Base-by-base conservation (phyloP, 2,329 filamentous ascomycete species). In the Chaetoscypha palmicola region DNA sequence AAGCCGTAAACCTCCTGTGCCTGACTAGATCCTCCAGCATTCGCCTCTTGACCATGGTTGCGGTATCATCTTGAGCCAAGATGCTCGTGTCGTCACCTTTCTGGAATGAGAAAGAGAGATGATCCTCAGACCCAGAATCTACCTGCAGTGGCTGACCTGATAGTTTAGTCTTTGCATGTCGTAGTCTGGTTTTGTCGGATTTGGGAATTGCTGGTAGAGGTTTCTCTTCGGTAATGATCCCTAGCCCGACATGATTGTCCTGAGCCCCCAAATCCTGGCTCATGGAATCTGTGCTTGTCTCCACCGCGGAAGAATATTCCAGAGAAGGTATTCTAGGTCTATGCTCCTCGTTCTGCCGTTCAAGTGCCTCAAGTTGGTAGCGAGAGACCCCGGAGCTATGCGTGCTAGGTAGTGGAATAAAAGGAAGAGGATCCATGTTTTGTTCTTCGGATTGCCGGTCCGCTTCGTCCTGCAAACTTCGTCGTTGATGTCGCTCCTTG, bases 61-160 rank as follows among this genome's bases (percentile, higher is more conserved):
- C 5, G 32, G 17, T 21, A 5, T 40, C 26, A 22, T 36, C 21
- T 22, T 23, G 38, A 11, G 43, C 37, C 1, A 55, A 32, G n/a
- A 56, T 24, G 9, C 32, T 41, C 3, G 17, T 36, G 24, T 59
- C 57, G 38, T 59, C 57, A 2, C 57, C 57, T 20, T 54, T 48
- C 7, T 45, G 41, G 14, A 56, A 59, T 11, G 57, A 59, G 32
- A 58, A 58, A 5, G 45, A 43, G 32, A 55, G 45, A 26, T 51
- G 41, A 24, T 19, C 16, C 17, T 21, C 11, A 10, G 34, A 19
- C 17, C 43, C 19, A 38, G 33, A 11, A 24, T n/a, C 21, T 5
- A 11, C 12, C 9, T 20, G 4, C 31, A 21, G 5, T 28, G 22
- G 36, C 24, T 14, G 22, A 17, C 21, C 26, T 28, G 45, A 10